phyloP scores from a whole-genome alignment of 768 basidiomycete species.

The Trametes punicea region DNA sequence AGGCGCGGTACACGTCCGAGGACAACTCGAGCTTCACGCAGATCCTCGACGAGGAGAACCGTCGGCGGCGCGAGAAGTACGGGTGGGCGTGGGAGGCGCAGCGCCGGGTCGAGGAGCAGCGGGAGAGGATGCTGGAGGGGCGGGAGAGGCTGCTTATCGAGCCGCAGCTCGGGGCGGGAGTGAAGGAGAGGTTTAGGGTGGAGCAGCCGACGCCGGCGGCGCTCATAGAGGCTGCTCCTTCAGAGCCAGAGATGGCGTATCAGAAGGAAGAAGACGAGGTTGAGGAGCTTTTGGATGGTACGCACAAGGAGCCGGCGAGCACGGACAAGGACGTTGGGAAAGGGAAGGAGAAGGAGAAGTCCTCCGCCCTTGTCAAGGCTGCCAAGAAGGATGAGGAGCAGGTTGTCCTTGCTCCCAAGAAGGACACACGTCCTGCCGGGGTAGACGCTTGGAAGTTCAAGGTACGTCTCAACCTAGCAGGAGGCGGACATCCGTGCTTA shows the following conservation, averaged over 20 bases:
- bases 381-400: slow-evolving; percentile 26
- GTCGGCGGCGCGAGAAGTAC: slow-evolving; percentile 72
- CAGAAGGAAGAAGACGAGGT: slow-evolving; percentile 31
- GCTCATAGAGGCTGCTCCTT: slow-evolving; percentile 42
- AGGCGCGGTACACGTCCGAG: slow-evolving; percentile 90
- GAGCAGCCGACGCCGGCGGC: slow-evolving; percentile 56
- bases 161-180: slow-evolving; percentile 55
- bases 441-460: slow-evolving; percentile 86
- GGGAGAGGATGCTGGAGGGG: slow-evolving; percentile 60
- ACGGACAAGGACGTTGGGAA: slow-evolving; percentile 17
- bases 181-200: slow-evolving; percentile 64
- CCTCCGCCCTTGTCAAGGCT: slow-evolving; percentile 7
- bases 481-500: slow-evolving; percentile 7
- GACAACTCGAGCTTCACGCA: slow-evolving; percentile 97
- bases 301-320: neutral
- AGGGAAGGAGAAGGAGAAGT: slow-evolving; percentile 20
- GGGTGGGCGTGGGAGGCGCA: slow-evolving; percentile 97
- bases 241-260: slow-evolving; percentile 29
- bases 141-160: slow-evolving; percentile 74
- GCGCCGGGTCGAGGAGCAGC: slow-evolving; percentile 66
- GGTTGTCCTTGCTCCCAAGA: slow-evolving; percentile 73
- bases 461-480: slow-evolving; percentile 35
- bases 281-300: slow-evolving; percentile 18
- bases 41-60: slow-evolving; percentile 89
- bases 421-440: slow-evolving; percentile 65